Evolutionary conservation across 768 basidiomycete species (phyloP).

Genomic region (Termitomyces sp.): DNA sequence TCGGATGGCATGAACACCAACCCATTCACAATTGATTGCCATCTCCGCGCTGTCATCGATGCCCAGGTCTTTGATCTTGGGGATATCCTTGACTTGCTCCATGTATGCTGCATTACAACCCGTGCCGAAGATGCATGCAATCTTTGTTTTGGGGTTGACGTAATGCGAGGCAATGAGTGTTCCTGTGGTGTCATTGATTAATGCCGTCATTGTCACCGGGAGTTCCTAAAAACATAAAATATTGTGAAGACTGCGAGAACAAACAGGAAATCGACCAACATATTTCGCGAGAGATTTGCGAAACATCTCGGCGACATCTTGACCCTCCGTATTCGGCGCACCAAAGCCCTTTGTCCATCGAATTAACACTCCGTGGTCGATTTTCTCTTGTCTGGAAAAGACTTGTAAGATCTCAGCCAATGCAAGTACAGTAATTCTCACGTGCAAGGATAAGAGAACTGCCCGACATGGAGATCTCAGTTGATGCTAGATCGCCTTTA

Average conservation of each 20-base stretch:
- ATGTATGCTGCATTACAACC: slow-evolving; percentile 99
- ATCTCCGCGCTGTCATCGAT: slow-evolving; percentile 64
- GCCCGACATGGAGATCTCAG: slow-evolving; percentile 67
- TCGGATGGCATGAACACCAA: slow-evolving; percentile 22
- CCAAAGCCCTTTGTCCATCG: slow-evolving; percentile 99
- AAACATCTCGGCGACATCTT: slow-evolving; percentile 94
- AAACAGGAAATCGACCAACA: slow-evolving; percentile 37
- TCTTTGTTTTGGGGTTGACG: slow-evolving; percentile 85
- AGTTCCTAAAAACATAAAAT: slow-evolving; percentile 47
- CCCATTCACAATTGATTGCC: slow-evolving; percentile 98
- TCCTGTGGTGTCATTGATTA: slow-evolving; percentile 98
- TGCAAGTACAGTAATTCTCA: neutral
- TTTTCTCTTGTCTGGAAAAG: slow-evolving; percentile 70
- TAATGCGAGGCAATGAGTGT: slow-evolving; percentile 97
- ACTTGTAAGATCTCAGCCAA: neutral
- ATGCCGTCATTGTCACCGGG: slow-evolving; percentile 76
- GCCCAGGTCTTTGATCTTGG: slow-evolving; percentile 76
- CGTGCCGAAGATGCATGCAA: slow-evolving; percentile 96
- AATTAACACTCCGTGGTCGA: slow-evolving; percentile 91
- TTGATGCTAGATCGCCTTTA: neutral
- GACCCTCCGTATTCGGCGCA: slow-evolving; percentile 83
- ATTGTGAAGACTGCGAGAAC: neutral
- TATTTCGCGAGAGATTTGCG: slow-evolving; percentile 69
- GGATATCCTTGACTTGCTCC: slow-evolving; percentile 81
- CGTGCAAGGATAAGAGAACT: slow-evolving; percentile 25